Evolutionary conservation across 805 yeast genomes (phyloP), one percentile per base, ranked within the genome.

Genomic region (Hanseniaspora nectarophila): DNA sequence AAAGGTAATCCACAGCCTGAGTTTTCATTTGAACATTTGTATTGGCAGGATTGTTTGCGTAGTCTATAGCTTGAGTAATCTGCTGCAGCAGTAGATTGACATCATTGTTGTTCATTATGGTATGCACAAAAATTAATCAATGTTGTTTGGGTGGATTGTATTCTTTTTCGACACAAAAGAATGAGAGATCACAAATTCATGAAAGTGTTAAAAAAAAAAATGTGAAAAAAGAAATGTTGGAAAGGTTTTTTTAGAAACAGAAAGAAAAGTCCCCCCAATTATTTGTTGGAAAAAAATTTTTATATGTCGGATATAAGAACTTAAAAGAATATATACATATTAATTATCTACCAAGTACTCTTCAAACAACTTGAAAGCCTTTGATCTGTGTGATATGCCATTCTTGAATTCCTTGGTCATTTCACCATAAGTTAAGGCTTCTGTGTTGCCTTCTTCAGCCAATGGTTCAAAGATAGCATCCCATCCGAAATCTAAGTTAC

Each of bases 401-500:
- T 92, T 89, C 71, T 94, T 92, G 29, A 74, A 71, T 1, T 66
- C 62, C 63, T 84, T 85, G 49, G 76, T 80, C 89, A 92, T 78
- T 66, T 92, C 97, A 10, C 97, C 97, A 63, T 87, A 89, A 0
- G 92, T 84, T 62, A 81, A 70, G 2, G 4, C 21, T 2, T 33
- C 43, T 4, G 4, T 12, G 20, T 74, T 68, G 2, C 95, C 96
- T 26, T 71, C 69, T 8, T 60, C 55, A 45, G 60, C 66, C 1
- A 55, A 39, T 2, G 98, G 98, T 68, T 82, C 74, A 66, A 92
- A 92, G 47, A 85, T 70, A 7, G 96, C 80, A 68, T 92, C 97
- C 95, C 95, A 92, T 1, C 99, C 99, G 64, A 92, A 92, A 55
- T 76, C 74, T 13, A 79, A 75, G 6, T 85, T 85, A 1, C 97